Conservation (phyloP, 1,284 basidiomycete species). For the Ceratobasidium papillatum region DNA sequence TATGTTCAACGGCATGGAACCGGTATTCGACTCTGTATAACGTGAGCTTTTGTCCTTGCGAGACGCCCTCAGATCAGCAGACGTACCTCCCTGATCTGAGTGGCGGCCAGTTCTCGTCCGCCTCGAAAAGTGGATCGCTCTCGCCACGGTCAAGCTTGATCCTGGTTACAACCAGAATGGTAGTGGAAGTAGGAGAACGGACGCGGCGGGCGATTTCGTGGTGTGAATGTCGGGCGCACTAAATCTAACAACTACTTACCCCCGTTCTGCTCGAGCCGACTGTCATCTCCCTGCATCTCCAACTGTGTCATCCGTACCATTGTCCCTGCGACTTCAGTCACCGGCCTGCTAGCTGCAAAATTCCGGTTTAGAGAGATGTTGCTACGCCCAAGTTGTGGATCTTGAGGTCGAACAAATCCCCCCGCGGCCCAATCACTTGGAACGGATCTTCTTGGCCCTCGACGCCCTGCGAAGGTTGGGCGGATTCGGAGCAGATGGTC, state of each 20-base stretch:
- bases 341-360: neutral
- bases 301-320: neutral
- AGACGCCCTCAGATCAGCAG: neutral
- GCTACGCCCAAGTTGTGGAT: constrained; percentile 51
- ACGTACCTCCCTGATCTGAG: neutral
- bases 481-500: constrained; percentile 7
- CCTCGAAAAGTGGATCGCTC: constrained; percentile 49
- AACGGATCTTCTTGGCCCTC: constrained; percentile 4
- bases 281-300: neutral
- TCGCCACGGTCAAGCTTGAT: constrained; percentile 51
- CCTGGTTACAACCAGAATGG: constrained; percentile 7
- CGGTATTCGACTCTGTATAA: constrained; percentile 35
- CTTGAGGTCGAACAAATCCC: constrained; percentile 66
- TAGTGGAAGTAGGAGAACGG: constrained; percentile 11
- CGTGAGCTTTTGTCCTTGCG: constrained; percentile 25
- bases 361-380: neutral
- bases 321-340: neutral
- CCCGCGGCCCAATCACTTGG: constrained; percentile 59
- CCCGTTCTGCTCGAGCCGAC: neutral
- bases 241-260: too few species aligned
- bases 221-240: neutral
- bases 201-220: constrained; percentile 41
- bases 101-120: constrained; percentile 21
- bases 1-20: constrained; percentile 47
- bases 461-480: neutral